These are phyloP conservation scores for Podospora pseudocomata DNA, from an alignment of 495 filamentous ascomycete species.

Conservation along the genomic window DNA sequence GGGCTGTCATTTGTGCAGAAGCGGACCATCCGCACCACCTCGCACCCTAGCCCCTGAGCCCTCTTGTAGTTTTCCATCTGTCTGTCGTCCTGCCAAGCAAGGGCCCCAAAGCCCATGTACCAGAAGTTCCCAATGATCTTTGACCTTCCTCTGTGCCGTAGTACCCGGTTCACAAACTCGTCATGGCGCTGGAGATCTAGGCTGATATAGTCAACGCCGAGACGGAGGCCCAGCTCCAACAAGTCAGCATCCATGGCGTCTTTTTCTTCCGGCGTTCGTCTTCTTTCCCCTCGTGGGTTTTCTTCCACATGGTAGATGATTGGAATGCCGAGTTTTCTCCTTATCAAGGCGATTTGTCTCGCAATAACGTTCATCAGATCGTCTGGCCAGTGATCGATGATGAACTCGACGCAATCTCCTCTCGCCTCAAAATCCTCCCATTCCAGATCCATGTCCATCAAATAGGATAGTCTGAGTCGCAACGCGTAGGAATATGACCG, in stretches of 20 bases:
- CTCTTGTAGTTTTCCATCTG: slow-evolving; percentile 54
- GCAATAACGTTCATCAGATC: slow-evolving; percentile 52
- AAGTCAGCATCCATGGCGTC: slow-evolving; percentile 57
- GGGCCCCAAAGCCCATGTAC: slow-evolving; percentile 46
- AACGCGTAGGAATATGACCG: slow-evolving; percentile 65
- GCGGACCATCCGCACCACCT: slow-evolving; percentile 64
- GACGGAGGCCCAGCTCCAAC: slow-evolving; percentile 63
- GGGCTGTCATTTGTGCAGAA: slow-evolving; percentile 58
- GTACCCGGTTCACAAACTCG: slow-evolving; percentile 48
- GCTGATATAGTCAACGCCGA: slow-evolving; percentile 71
- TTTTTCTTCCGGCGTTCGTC: slow-evolving; percentile 34
- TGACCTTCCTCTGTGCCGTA: slow-evolving; percentile 59
- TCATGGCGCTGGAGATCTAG: slow-evolving; percentile 60
- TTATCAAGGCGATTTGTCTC: slow-evolving; percentile 54
- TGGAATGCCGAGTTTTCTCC: slow-evolving; percentile 61
- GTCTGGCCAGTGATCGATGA: slow-evolving; percentile 59
- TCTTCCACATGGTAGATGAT: slow-evolving; percentile 67
- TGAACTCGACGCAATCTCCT: slow-evolving; percentile 69
- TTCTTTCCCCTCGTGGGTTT: slow-evolving; percentile 45
- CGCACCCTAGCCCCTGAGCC: slow-evolving; percentile 62
- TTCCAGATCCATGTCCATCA: slow-evolving; percentile 53
- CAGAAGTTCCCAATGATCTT: slow-evolving; percentile 70
- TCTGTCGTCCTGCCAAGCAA: slow-evolving; percentile 59
- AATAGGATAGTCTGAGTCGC: slow-evolving; percentile 57
- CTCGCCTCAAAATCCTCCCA: slow-evolving; percentile 63